Percentiles rank a stretch among this genome's conserved stretches.
These are phyloP conservation scores for Arachis monticola DNA, from an alignment of 331 rosid species.

Conservation along the genomic window DNA sequence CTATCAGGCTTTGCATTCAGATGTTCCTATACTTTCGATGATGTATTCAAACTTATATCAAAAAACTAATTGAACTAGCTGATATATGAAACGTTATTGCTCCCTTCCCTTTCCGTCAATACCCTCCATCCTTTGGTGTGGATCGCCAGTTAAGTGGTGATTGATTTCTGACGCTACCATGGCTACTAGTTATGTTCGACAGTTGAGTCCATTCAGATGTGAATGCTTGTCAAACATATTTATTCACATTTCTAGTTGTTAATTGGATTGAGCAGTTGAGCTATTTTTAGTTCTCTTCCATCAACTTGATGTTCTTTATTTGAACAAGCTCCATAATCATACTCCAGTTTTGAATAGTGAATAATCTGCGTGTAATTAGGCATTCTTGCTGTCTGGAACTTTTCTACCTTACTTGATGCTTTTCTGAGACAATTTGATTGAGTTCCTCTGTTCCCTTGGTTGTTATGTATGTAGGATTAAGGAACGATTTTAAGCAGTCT, in stretches of 20 bases:
- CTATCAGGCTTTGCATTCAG: constrained; percentile 63
- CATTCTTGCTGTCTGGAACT: constrained; percentile 5
- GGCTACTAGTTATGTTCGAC: neutral
- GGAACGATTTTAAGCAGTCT: constrained; percentile 1
- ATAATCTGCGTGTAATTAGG: neutral
- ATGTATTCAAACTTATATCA: neutral
- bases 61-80: neutral
- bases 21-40: constrained; percentile 51
- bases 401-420: neutral
- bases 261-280: neutral
- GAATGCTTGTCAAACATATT: neutral
- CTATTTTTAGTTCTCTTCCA: neutral
- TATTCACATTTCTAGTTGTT: constrained; percentile 11
- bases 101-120: neutral
- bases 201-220: neutral
- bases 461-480: neutral
- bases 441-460: constrained; percentile 11
- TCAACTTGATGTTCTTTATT: neutral
- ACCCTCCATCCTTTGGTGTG: neutral
- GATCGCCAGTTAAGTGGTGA: neutral
- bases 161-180: neutral
- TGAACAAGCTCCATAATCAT: constrained; percentile 2
- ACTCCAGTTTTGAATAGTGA: constrained; percentile 16
- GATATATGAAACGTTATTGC: neutral
- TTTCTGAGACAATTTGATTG: neutral